Evolutionary conservation across 176 grass and related monocot species (phyloP), one percentile per base, ranked within the genome.

Genomic region (Carex cristatella): DNA sequence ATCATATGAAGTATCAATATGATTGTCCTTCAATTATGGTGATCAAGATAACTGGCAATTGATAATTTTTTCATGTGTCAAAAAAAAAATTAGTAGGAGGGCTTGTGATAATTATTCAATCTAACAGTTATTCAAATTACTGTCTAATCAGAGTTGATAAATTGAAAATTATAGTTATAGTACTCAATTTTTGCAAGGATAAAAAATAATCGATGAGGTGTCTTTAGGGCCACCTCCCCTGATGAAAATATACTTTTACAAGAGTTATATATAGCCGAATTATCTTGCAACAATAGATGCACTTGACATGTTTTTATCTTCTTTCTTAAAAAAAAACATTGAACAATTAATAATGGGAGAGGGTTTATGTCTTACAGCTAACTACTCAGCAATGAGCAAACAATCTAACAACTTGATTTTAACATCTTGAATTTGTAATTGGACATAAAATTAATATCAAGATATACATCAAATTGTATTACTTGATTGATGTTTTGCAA

Each of bases 281-380:
- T 78, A 13, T 56, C 5, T 79, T 79, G 53, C 51, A 79, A 18
- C 53, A 57, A 79, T 57, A 58, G 35, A 58, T 79, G 14, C 1
- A 79, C 46, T 79, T 79, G 53, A 78, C 53, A 57, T 79, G 30
- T 16, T 77, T 77, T 78, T 11, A 56, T 35, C 51, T 33, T 79
- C 27, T 79, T 58, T 57, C 30, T 30, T 33, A 32, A 27, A 57
- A 57, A 15, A 33, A 16, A 10, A 35, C 1, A 35, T 35, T 78
- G 12, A 56, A 57, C 23, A 56, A 57, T 57, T 35, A 35, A 35
- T 35, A 35, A 35, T 35, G 74, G 5, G 30, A 78, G 74, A 78
- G 74, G 12, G 27, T 32, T 19, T 31, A 23, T n/a, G 16, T 72
- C 18, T 58, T 46, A 42, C 30, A 58, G 74, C 74, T 18, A 57